A percentile compares a stretch with the other conserved stretches of the same genome.
These are phyloP conservation scores for Pseudognaphalium luteoalbum DNA, from an alignment of 129 eudicot species.

Conservation along the genomic window DNA sequence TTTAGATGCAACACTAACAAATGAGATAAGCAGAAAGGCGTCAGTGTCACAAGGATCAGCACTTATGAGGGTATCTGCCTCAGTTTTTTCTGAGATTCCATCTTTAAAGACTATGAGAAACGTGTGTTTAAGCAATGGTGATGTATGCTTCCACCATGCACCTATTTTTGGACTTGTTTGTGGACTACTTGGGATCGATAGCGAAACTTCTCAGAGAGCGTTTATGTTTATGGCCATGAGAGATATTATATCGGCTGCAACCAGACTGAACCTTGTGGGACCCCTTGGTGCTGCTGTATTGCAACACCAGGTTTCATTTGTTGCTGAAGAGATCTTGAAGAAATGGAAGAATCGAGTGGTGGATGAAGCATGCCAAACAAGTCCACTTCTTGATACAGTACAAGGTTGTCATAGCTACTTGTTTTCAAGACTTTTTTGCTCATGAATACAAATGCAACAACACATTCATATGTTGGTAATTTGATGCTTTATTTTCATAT, in stretches of 20 bases:
- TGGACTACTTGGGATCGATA: constrained; percentile 71
- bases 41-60: constrained; percentile 90
- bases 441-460: constrained; percentile 39
- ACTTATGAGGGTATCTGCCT: constrained; percentile 65
- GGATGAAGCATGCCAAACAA: constrained; percentile 86
- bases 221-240: constrained; percentile 82
- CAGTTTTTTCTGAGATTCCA: constrained; percentile 76
- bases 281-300: constrained; percentile 80
- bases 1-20: constrained; percentile 74
- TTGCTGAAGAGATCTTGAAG: constrained; percentile 58
- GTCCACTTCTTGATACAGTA: constrained; percentile 87
- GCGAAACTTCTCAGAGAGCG: constrained; percentile 62
- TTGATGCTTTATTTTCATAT: background rate
- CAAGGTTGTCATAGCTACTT: constrained; percentile 95
- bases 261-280: constrained; percentile 82
- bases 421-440: constrained; percentile 93
- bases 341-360: constrained; percentile 80
- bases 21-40: constrained; percentile 79
- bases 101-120: constrained; percentile 64
- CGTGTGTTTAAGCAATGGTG: constrained; percentile 37
- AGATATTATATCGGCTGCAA: constrained; percentile 89
- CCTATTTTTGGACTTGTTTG: constrained; percentile 82
- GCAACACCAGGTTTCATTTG: constrained; percentile 66
- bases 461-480: background rate
- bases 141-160: constrained; percentile 74